A percentile compares a stretch with the other conserved stretches of the same genome.
These are phyloP conservation scores for Entomortierella lignicola DNA, from an alignment of 192 early-diverging fungal genomes.

Conservation along the genomic window DNA sequence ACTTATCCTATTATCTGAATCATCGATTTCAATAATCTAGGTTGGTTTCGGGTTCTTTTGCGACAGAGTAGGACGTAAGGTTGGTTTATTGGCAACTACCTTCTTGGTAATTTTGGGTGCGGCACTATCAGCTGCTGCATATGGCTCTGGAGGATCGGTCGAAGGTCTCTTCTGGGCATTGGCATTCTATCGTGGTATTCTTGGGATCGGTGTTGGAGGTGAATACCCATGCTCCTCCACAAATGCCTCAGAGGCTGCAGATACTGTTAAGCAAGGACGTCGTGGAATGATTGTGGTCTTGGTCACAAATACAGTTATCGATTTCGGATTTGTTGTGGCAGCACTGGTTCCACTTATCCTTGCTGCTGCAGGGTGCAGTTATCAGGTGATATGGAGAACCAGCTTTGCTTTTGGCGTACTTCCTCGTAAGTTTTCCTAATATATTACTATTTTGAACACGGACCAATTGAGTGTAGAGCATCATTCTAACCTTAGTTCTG, in stretches of 20 bases:
- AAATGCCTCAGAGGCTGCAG: slow-evolving; percentile 64
- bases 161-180: slow-evolving; percentile 57
- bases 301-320: slow-evolving; percentile 59
- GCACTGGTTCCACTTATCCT: slow-evolving; percentile 56
- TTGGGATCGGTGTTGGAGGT: slow-evolving; percentile 59
- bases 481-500: too few relatives aligned
- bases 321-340: slow-evolving; percentile 59
- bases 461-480: too few relatives aligned
- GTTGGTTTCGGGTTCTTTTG: slow-evolving; percentile 55
- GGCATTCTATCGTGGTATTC: slow-evolving; percentile 51
- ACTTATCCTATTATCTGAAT: background rate
- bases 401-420: slow-evolving; percentile 64
- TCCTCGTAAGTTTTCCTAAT: too few relatives aligned
- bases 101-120: slow-evolving; percentile 58
- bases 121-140: slow-evolving; percentile 51
- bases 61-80: slow-evolving; percentile 62
- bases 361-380: slow-evolving; percentile 54
- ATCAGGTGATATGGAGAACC: slow-evolving; percentile 63
- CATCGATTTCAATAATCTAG: slow-evolving; percentile 1
- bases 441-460: too few relatives aligned
- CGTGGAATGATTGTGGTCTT: slow-evolving; percentile 61
- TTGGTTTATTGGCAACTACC: slow-evolving; percentile 55
- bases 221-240: slow-evolving; percentile 65
- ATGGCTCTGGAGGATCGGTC: slow-evolving; percentile 32
- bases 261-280: slow-evolving; percentile 53